These are phyloP conservation scores for Phoma sp. DNA, from an alignment of 2,329 filamentous ascomycete genomes.

Conservation along the genomic window DNA sequence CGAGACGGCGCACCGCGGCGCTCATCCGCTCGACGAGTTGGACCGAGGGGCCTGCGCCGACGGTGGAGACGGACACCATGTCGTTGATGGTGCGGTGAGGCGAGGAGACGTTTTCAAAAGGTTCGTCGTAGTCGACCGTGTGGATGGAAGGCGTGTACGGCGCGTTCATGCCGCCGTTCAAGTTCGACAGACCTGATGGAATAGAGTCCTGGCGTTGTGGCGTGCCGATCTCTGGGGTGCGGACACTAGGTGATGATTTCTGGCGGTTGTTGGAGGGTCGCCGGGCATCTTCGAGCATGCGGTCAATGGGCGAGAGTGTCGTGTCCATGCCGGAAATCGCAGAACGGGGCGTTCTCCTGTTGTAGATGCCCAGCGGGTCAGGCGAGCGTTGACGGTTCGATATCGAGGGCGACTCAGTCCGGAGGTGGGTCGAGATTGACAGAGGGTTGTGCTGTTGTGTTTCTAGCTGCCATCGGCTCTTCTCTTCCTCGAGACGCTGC, in stretches of 20 bases:
- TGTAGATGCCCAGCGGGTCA: conserved; percentile 44
- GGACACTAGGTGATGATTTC: conserved; percentile 33
- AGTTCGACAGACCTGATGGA: conserved; percentile 36
- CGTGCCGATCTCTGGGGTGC: conserved; percentile 47
- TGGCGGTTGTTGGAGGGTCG: conserved; percentile 45
- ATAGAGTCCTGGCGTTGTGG: conserved; percentile 46
- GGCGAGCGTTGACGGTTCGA: conserved; percentile 51
- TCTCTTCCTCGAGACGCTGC: conserved; percentile 70
- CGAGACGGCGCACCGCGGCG: conserved; percentile 85
- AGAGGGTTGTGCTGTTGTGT: conserved; percentile 40
- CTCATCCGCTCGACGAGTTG: conserved; percentile 97
- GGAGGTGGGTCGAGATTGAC: conserved; percentile 36
- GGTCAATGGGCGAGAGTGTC: conserved; percentile 44
- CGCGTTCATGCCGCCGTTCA: conserved; percentile 45
- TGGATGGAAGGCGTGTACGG: conserved; percentile 57
- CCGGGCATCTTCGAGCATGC: conserved; percentile 47
- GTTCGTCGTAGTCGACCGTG: conserved; percentile 55
- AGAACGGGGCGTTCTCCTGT: conserved; percentile 41
- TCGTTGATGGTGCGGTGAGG: conserved; percentile 72
- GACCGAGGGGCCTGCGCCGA: conserved; percentile 88
- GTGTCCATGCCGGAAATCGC: conserved; percentile 36
- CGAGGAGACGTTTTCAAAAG: conserved; percentile 63
- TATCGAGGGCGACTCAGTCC: conserved; percentile 47
- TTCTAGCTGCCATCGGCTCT: conserved; percentile 63
- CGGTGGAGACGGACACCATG: conserved; percentile 86